A percentile compares a stretch with the other conserved stretches of the same genome.
Evolutionary conservation across 148 eudicot genomes (phyloP).

Genomic region (Polygonum maritimum): DNA sequence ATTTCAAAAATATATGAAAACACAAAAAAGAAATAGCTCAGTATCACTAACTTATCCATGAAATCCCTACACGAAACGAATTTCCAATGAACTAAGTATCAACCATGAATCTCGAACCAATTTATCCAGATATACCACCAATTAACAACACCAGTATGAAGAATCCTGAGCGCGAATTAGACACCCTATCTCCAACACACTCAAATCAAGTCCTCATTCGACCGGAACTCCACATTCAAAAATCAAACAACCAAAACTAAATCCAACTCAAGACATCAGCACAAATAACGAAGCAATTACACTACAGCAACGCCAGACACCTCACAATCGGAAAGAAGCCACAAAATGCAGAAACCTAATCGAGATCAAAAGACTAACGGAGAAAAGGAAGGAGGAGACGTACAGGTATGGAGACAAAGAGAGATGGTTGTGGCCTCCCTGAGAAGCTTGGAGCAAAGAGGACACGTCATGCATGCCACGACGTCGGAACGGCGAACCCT

Average conservation of each 20-base stretch:
- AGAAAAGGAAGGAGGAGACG: conserved; percentile 5
- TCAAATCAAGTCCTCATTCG: background rate
- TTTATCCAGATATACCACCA: background rate
- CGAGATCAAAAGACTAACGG: background rate
- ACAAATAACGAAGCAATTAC: background rate
- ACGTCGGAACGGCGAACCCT: conserved; percentile 51
- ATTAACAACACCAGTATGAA: background rate
- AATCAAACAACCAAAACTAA: background rate
- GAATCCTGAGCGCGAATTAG: background rate
- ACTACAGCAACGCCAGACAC: background rate
- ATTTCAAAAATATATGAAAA: background rate
- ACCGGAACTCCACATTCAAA: background rate
- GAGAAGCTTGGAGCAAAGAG: conserved; percentile 64
- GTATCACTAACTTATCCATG: background rate
- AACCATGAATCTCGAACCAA: background rate
- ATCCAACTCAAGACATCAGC: background rate
- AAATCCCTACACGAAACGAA: background rate
- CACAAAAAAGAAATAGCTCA: background rate
- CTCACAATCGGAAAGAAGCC: background rate
- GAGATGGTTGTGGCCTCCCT: conserved; percentile 71
- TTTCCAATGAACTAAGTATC: background rate
- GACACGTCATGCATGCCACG: conserved; percentile 89
- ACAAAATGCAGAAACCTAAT: background rate
- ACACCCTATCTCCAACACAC: background rate
- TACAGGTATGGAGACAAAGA: conserved; percentile 93